A percentile compares a stretch with the other conserved stretches of the same genome.
phyloP scores from a whole-genome alignment of 768 basidiomycete genomes.

The Tricholoma sp. region DNA sequence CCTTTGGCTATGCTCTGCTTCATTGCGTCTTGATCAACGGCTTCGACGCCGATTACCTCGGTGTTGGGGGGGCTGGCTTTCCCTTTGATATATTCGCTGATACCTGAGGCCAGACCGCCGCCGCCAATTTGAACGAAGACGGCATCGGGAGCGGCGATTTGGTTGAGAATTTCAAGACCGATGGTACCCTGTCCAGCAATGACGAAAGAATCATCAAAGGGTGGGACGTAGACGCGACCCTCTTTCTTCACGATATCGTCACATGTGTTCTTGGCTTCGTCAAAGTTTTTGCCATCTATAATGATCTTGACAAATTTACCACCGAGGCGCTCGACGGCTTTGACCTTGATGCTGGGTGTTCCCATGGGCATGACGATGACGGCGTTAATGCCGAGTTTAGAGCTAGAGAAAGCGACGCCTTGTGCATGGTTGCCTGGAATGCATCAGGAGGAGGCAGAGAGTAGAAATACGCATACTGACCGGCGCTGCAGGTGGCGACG shows the following conservation, averaged over 20 bases:
- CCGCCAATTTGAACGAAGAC: conserved; percentile 89
- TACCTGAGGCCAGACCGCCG: conserved; percentile 86
- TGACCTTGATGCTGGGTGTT: conserved; percentile 94
- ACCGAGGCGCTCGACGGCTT: conserved; percentile 90
- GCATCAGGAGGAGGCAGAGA: conserved; percentile 5
- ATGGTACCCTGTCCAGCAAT: conserved; percentile 97
- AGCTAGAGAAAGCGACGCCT: conserved; percentile 94
- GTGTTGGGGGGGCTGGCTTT: conserved; percentile 78
- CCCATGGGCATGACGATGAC: conserved; percentile 97
- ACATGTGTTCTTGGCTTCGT: conserved; percentile 94
- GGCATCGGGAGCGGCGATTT: conserved; percentile 66
- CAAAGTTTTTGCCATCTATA: conserved; percentile 88
- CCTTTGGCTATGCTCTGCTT: conserved; percentile 74
- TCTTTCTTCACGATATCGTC: conserved; percentile 72
- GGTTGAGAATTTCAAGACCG: conserved; percentile 92
- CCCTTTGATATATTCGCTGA: conserved; percentile 87
- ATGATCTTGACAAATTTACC: conserved; percentile 70
- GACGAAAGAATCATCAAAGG: conserved; percentile 94
- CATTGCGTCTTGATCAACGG: conserved; percentile 94
- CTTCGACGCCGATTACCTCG: conserved; percentile 86
- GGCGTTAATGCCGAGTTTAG: conserved; percentile 81
- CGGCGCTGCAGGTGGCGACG: conserved; percentile 95
- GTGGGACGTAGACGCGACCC: conserved; percentile 87
- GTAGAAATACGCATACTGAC: conserved; percentile 62
- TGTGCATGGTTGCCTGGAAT: conserved; percentile 94